These are phyloP conservation scores for Amanita fuliginea DNA, from an alignment of 768 basidiomycete species.

Conservation along the genomic window DNA sequence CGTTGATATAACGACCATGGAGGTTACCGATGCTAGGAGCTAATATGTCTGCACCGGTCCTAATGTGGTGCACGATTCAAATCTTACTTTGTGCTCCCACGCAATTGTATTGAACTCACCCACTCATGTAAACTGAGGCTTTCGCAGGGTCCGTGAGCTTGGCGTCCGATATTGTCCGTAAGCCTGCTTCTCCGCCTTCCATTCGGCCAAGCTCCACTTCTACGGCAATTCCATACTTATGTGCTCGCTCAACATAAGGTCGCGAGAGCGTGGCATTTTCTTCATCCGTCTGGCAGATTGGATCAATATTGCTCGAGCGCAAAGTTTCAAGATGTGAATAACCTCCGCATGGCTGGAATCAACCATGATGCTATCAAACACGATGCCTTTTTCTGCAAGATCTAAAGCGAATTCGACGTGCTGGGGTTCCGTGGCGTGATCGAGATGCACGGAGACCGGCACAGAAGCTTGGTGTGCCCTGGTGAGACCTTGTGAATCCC, in stretches of 20 bases:
- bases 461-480: conserved; percentile 36
- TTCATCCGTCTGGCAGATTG: conserved; percentile 28
- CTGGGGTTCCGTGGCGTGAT: conserved; percentile 35
- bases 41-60: conserved; percentile 32
- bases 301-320: not conserved
- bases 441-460: conserved; percentile 36
- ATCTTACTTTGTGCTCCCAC: not conserved
- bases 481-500: not conserved
- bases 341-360: conserved; percentile 39
- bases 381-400: conserved; percentile 33
- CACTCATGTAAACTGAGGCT: conserved; percentile 30
- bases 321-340: not conserved
- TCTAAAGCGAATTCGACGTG: conserved; percentile 33
- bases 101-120: conserved; percentile 13
- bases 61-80: conserved; percentile 6
- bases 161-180: conserved; percentile 34
- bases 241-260: conserved; percentile 32
- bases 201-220: conserved; percentile 38
- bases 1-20: conserved; percentile 33
- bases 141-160: conserved; percentile 33
- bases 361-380: conserved; percentile 40
- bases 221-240: conserved; percentile 27
- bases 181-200: conserved; percentile 38
- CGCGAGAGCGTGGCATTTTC: conserved; percentile 33
- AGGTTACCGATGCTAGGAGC: conserved; percentile 39